These are phyloP conservation scores for Aspergillus puulaauensis DNA, from an alignment of 2,329 filamentous ascomycete genomes.

Conservation along the genomic window DNA sequence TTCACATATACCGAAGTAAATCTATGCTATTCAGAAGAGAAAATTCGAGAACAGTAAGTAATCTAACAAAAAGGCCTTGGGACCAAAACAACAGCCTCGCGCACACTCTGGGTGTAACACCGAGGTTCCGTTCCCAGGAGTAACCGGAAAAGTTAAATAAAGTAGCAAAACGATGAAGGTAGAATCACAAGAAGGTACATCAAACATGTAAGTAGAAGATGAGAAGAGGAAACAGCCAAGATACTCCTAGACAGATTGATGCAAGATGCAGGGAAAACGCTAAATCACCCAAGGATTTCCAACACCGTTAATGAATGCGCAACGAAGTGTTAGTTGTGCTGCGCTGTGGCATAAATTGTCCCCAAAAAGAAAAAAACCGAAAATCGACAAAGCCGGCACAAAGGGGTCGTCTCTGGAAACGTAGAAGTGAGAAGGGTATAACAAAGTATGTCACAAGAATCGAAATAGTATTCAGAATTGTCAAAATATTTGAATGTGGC, in stretches of 20 bases:
- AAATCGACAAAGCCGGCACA: conserved; percentile 7
- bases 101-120: neutral
- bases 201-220: neutral
- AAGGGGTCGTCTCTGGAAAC: conserved; percentile 7
- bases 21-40: neutral
- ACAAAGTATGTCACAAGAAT: conserved; percentile 19
- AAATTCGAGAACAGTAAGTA: neutral
- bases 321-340: conserved; percentile 7
- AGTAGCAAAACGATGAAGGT: neutral
- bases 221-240: neutral
- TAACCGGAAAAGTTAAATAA: neutral
- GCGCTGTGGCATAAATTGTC: conserved; percentile 11
- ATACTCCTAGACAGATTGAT: conserved; percentile 11
- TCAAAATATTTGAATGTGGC: neutral
- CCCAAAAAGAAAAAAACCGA: conserved; percentile 2
- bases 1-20: neutral
- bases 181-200: neutral
- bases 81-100: neutral
- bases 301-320: conserved; percentile 19
- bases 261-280: conserved; percentile 14
- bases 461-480: conserved; percentile 3
- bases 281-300: conserved; percentile 12
- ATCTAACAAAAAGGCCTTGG: neutral
- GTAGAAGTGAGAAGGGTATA: conserved; percentile 19
- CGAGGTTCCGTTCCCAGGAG: neutral